Evolutionary conservation across 441 rosid genomes (phyloP).

Genomic region (Mallotus japonicus): DNA sequence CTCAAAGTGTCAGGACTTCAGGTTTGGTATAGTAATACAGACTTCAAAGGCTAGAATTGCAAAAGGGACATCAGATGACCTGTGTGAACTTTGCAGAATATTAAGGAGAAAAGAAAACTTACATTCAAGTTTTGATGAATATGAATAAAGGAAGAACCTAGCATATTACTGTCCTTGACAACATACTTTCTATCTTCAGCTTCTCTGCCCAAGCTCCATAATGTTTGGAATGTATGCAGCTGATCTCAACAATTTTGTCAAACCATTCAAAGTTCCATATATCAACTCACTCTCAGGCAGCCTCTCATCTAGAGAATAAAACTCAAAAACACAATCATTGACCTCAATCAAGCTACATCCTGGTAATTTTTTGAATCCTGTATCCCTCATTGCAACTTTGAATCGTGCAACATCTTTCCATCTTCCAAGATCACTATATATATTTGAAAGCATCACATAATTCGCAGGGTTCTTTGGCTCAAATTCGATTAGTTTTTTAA

Average conservation of each 20-base stretch:
- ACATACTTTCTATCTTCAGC: conserved; percentile 11
- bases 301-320: conserved; percentile 59
- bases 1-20: no score
- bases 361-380: conserved; percentile 53
- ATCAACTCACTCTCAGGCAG: conserved; percentile 44
- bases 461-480: conserved; percentile 62
- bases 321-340: conserved; percentile 45
- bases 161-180: background rate
- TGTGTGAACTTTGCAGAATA: background rate
- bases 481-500: conserved; percentile 43
- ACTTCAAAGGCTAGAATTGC: background rate
- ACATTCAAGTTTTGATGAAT: background rate
- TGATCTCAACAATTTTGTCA: conserved; percentile 35
- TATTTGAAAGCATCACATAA: conserved; percentile 59
- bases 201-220: conserved; percentile 22
- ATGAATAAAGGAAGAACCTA: background rate
- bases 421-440: conserved; percentile 56
- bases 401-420: conserved; percentile 57
- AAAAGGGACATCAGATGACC: background rate
- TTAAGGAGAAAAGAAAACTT: background rate
- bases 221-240: conserved; percentile 26
- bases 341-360: conserved; percentile 64
- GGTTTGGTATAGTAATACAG: no score
- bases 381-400: conserved; percentile 65
- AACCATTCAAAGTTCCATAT: conserved; percentile 43